Evolutionary conservation across 2,329 filamentous ascomycete genomes (phyloP).

Genomic region (Colletotrichum australisinense): DNA sequence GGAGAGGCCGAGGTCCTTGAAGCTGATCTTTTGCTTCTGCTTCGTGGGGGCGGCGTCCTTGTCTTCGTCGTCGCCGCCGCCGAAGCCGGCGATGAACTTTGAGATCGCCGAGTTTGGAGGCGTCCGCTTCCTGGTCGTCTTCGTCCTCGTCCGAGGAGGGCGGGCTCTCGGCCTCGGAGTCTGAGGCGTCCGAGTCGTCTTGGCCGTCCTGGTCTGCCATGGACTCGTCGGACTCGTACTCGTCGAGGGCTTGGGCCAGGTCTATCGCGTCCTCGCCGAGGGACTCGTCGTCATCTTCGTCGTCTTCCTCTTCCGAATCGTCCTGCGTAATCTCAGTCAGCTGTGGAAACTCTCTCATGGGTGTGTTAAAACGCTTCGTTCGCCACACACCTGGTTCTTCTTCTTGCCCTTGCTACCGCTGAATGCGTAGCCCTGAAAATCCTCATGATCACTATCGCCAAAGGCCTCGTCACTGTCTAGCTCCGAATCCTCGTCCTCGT

Average conservation of each 20-base stretch:
- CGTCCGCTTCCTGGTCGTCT: constrained; percentile 61
- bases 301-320: constrained; percentile 68
- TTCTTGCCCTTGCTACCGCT: constrained; percentile 57
- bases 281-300: constrained; percentile 67
- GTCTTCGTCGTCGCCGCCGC: constrained; percentile 68
- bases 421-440: constrained; percentile 79
- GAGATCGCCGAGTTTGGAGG: constrained; percentile 71
- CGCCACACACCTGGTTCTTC: constrained; percentile 38
- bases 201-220: constrained; percentile 50
- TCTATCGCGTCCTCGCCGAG: constrained; percentile 71
- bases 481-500: constrained; percentile 71
- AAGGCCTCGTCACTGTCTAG: constrained; percentile 83
- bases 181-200: constrained; percentile 53
- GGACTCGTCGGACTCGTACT: constrained; percentile 61
- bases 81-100: constrained; percentile 76
- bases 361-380: background rate
- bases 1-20: constrained; percentile 79
- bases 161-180: constrained; percentile 59
- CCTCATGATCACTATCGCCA: constrained; percentile 88
- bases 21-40: constrained; percentile 70
- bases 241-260: constrained; percentile 67
- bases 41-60: constrained; percentile 42
- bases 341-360: constrained; percentile 42
- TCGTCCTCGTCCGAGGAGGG: constrained; percentile 58
- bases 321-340: constrained; percentile 62